These are phyloP conservation scores for Knufia fluminis DNA, from an alignment of 2,329 filamentous ascomycete species.

Conservation along the genomic window DNA sequence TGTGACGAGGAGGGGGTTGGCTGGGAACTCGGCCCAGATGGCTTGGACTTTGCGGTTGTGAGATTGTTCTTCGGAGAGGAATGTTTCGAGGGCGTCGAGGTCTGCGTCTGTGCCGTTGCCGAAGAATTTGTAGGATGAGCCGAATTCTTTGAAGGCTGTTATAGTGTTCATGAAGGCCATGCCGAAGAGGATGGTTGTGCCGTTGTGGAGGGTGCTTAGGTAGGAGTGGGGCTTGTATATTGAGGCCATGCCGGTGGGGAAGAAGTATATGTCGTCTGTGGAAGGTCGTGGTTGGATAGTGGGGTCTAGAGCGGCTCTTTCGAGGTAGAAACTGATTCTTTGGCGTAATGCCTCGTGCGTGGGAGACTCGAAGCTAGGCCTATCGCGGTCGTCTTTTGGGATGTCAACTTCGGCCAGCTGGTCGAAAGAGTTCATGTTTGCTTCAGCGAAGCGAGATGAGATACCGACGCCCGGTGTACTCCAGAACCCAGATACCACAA, in stretches of 20 bases:
- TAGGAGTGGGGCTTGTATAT: conserved; percentile 38
- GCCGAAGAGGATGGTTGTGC: conserved; percentile 39
- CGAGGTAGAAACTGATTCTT: conserved; percentile 6
- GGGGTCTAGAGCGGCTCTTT: background rate
- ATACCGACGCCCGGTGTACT: conserved; percentile 13
- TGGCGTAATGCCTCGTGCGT: conserved; percentile 7
- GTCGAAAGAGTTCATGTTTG: conserved; percentile 8
- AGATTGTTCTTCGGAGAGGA: conserved; percentile 38
- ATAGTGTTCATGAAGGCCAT: conserved; percentile 45
- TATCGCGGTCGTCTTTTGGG: background rate
- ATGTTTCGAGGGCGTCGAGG: conserved; percentile 44
- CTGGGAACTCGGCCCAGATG: conserved; percentile 42
- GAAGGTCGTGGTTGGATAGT: background rate
- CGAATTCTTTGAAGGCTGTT: conserved; percentile 39
- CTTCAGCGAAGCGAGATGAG: conserved; percentile 16
- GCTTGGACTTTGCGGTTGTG: conserved; percentile 32
- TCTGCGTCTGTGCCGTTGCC: conserved; percentile 35
- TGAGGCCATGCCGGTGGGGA: conserved; percentile 47
- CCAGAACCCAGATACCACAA: conserved; percentile 12
- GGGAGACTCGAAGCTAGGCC: background rate
- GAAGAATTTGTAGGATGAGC: conserved; percentile 39
- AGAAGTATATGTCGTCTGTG: conserved; percentile 43
- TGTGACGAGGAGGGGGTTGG: conserved; percentile 27
- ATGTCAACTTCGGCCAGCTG: conserved; percentile 9
- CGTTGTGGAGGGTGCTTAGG: conserved; percentile 29